Conservation (phyloP, 345 rosid species). For the Excoecaria agallocha region DNA sequence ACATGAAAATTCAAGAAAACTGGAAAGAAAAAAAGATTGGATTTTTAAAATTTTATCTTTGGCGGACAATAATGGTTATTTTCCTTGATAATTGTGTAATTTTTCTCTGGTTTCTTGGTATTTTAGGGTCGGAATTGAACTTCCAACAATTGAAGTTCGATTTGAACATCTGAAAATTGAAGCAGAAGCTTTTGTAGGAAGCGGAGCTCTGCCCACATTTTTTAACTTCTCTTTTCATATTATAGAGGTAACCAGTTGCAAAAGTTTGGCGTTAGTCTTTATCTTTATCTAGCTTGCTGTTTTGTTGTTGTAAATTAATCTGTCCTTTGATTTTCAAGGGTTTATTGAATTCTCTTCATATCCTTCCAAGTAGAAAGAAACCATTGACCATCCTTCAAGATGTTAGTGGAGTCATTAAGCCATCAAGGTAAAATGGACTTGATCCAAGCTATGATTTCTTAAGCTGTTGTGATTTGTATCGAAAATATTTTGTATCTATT, state of each 20-base stretch:
- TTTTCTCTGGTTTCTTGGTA: not conserved
- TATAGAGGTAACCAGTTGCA: constrained; percentile 42
- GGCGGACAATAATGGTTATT: not conserved
- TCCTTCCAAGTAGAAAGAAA: constrained; percentile 50
- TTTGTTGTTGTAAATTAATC: not conserved
- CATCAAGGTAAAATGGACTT: constrained; percentile 43
- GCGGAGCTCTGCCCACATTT: constrained; percentile 59
- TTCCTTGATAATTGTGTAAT: not conserved
- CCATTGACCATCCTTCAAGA: constrained; percentile 56
- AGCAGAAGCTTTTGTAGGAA: constrained; percentile 60
- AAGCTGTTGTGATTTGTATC: not conserved
- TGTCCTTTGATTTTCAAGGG: constrained; percentile 13
- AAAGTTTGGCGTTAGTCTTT: not conserved
- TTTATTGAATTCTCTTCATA: constrained; percentile 26
- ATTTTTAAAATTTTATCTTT: too few species aligned
- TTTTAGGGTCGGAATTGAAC: constrained; percentile 45
- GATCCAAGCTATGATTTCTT: constrained; percentile 11
- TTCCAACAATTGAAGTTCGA: constrained; percentile 50
- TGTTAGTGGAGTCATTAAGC: constrained; percentile 65
- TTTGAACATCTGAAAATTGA: constrained; percentile 46
- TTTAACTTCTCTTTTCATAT: constrained; percentile 41
- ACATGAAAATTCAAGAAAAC: too few species aligned
- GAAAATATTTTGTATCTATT: not conserved
- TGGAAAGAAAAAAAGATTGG: not conserved
- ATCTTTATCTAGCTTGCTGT: not conserved